A percentile compares a stretch with the other conserved stretches of the same genome.
These are phyloP conservation scores for Pseudogymnoascus sp. DNA, from an alignment of 2,329 filamentous ascomycete genomes.

Conservation along the genomic window DNA sequence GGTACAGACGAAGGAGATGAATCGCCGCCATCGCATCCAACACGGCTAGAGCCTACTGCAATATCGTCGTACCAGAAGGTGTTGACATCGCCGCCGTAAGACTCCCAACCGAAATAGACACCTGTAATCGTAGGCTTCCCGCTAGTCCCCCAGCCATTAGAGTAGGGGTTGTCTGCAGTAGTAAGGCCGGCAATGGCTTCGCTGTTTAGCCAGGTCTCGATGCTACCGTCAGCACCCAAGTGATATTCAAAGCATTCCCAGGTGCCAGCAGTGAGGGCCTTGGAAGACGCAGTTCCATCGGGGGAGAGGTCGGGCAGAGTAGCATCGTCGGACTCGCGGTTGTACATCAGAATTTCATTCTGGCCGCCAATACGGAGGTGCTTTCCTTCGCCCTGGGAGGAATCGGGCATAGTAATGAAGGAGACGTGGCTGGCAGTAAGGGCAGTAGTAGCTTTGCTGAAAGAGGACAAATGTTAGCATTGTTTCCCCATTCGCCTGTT, in stretches of 20 bases:
- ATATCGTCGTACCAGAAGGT: constrained; percentile 59
- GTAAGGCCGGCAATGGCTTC: constrained; percentile 45
- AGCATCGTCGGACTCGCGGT: constrained; percentile 55
- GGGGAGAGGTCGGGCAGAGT: constrained; percentile 55
- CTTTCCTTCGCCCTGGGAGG: constrained; percentile 46
- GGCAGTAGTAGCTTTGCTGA: constrained; percentile 47
- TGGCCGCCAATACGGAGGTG: constrained; percentile 56
- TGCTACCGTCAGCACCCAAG: constrained; percentile 46
- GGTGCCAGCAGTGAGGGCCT: constrained; percentile 39
- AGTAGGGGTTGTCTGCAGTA: constrained; percentile 42
- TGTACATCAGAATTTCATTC: constrained; percentile 55
- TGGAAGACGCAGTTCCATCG: constrained; percentile 48
- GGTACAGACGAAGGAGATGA: background rate
- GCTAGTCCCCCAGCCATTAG: constrained; percentile 45
- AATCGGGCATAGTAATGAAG: constrained; percentile 58
- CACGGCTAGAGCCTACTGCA: constrained; percentile 38
- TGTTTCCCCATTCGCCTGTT: constrained; percentile 10
- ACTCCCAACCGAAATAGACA: constrained; percentile 57
- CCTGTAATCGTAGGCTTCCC: constrained; percentile 43
- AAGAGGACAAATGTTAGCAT: constrained; percentile 20
- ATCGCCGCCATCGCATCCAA: constrained; percentile 35
- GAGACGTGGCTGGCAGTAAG: constrained; percentile 52
- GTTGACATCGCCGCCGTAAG: constrained; percentile 51
- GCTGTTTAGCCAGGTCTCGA: constrained; percentile 55
- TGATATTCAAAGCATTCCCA: constrained; percentile 59